phyloP scores from a whole-genome alignment of 2,329 filamentous ascomycete species.

The Davidsoniella australis region DNA sequence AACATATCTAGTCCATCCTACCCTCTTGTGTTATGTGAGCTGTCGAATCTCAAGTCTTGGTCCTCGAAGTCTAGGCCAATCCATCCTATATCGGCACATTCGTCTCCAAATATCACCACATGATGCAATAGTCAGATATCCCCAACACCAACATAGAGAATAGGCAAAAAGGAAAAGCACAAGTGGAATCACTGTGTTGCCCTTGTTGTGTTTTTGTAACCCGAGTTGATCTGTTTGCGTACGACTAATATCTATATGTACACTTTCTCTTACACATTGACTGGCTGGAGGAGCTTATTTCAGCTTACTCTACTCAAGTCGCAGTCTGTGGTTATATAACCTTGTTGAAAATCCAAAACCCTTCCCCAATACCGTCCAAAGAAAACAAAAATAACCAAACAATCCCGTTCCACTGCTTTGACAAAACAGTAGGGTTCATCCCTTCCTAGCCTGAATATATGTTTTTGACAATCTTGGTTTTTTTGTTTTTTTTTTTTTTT shows the following conservation, averaged over 20 bases:
- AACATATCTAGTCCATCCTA: no score
- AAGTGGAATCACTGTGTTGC: no score
- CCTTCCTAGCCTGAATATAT: slow-evolving; percentile 2
- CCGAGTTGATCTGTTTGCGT: slow-evolving; percentile 7
- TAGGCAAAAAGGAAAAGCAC: no score
- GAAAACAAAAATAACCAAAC: background rate
- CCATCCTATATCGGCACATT: background rate
- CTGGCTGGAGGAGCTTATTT: background rate
- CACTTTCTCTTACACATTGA: background rate
- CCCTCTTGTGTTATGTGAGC: no score
- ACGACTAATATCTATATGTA: background rate
- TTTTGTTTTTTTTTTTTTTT: background rate
- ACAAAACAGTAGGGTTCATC: background rate
- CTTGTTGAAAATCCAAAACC: slow-evolving; percentile 5
- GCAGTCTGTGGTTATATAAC: slow-evolving; percentile 3
- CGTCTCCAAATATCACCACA: background rate
- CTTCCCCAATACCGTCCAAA: background rate
- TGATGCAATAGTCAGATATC: background rate
- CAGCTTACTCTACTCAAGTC: background rate
- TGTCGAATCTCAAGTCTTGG: background rate
- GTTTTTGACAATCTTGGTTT: background rate
- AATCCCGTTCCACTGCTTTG: slow-evolving; percentile 1
- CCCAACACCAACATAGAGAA: background rate
- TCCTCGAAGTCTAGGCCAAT: background rate
- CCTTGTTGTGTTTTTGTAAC: background rate